phyloP scores from a whole-genome alignment of 495 filamentous ascomycete genomes.

The Gamarada debralockiae region DNA sequence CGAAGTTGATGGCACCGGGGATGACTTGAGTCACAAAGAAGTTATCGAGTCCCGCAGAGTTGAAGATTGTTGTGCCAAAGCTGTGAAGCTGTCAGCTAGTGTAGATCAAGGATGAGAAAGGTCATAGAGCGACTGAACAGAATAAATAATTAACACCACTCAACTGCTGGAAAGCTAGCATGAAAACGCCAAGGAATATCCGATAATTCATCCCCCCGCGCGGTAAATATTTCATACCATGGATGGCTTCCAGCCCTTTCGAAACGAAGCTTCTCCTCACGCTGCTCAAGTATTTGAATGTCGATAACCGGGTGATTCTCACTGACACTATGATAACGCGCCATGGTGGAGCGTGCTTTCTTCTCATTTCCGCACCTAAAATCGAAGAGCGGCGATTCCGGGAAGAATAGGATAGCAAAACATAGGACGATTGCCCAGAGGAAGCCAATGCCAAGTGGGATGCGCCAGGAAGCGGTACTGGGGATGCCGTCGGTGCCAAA shows the following conservation, averaged over 20 bases:
- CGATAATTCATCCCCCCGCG: constrained; percentile 66
- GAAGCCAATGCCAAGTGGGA: constrained; percentile 75
- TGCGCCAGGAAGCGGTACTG: constrained; percentile 63
- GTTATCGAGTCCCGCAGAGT: no score
- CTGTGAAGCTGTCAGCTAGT: no score
- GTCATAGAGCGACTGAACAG: no score
- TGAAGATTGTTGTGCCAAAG: no score
- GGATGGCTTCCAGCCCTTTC: constrained; percentile 45
- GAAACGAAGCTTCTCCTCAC: constrained; percentile 54
- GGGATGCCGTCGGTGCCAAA: constrained; percentile 59
- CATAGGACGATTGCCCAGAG: constrained; percentile 71
- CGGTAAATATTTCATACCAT: constrained; percentile 64
- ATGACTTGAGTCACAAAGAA: no score
- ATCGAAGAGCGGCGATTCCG: constrained; percentile 65
- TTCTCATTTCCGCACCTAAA: constrained; percentile 61
- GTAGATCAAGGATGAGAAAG: no score
- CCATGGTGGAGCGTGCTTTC: constrained; percentile 64
- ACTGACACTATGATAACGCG: constrained; percentile 63
- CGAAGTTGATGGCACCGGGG: constrained; percentile 71
- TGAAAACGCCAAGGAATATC: no score
- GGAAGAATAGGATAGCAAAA: constrained; percentile 64
- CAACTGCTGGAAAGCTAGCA: no score
- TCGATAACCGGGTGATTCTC: constrained; percentile 60
- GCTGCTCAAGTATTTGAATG: constrained; percentile 66
- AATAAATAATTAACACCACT: no score